Base-by-base conservation (phyloP, 257 asterid species). In the Knoxia roxburghii region DNA sequence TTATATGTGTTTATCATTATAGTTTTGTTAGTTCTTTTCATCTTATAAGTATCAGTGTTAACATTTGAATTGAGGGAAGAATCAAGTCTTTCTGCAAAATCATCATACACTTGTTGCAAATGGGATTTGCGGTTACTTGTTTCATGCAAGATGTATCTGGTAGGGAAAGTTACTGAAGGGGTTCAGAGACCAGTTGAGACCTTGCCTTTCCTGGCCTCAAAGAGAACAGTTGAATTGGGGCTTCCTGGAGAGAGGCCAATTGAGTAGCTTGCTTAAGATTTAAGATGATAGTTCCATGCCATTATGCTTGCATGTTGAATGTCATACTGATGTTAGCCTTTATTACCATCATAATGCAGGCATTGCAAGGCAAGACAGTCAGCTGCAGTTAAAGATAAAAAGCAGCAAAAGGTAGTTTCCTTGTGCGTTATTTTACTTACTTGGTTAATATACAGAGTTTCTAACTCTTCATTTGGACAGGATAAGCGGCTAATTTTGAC, bases 291-390 rank as follows among this genome's bases (percentile, higher is more conserved):
- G 45, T 20, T 20, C 2, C 12, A 10, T 30, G 7, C n/a, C 12
- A 14, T 23, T 40, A 39, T 52, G 48, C n/a, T 67, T 23, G 12
- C 8, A 32, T 6, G 48, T 26, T 37, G 3, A 39, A 18, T 54
- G 46, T 18, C 43, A 39, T 32, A 11, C 0, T 35, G 50, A 57
- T 24, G 60, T 40, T 10, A 49, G 46, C 30, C 33, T 68, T 77
- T 64, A 61, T 56, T 57, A 64, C 66, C 72, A 37, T 48, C 75
- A 67, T 54, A 39, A 64, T 76, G 78, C 81, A 93, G 98, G 75
- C 98, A 90, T 24, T 93, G 97, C 79, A 90, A 88, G 81, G 99
- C 99, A 50, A 86, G 99, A 61, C 91, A 83, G 73, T 82, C 97
- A 17, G 64, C 97, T 69, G 76, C 85, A 5, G 78, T 86, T 73